These are phyloP conservation scores for Candida schatavii DNA, from an alignment of 805 yeast genomes.

Conservation along the genomic window DNA sequence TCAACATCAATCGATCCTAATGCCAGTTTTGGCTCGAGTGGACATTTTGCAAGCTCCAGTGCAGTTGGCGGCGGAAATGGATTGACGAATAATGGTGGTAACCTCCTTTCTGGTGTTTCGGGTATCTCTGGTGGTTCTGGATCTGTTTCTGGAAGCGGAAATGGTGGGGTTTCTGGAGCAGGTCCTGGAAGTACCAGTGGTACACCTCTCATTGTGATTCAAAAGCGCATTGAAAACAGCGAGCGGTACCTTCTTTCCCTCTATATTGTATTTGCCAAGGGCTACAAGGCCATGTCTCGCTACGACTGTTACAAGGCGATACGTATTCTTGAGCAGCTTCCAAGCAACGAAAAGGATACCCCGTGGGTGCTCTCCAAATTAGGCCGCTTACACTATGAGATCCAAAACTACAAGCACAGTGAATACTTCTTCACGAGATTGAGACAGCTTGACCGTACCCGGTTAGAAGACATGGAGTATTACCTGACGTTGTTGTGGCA, in stretches of 20 bases:
- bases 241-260: constrained; percentile 46
- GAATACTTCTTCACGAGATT: constrained; percentile 60
- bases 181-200: constrained; percentile 5
- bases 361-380: constrained; percentile 84
- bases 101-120: not conserved
- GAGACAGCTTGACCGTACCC: constrained; percentile 68
- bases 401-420: constrained; percentile 79
- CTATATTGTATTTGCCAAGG: constrained; percentile 56
- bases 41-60: not conserved
- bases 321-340: constrained; percentile 60
- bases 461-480: constrained; percentile 86
- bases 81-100: constrained; percentile 17
- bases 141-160: not conserved
- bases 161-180: constrained; percentile 4
- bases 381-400: constrained; percentile 83
- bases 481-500: constrained; percentile 94
- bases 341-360: constrained; percentile 59
- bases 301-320: constrained; percentile 83
- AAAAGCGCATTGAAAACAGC: constrained; percentile 25
- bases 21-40: not conserved
- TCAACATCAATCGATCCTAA: too few species aligned
- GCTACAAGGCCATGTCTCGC: constrained; percentile 55
- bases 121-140: not conserved
- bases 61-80: constrained; percentile 7
- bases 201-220: not conserved